Evolutionary conservation across 441 rosid species (phyloP).

Genomic region (Oxalis stricta): DNA sequence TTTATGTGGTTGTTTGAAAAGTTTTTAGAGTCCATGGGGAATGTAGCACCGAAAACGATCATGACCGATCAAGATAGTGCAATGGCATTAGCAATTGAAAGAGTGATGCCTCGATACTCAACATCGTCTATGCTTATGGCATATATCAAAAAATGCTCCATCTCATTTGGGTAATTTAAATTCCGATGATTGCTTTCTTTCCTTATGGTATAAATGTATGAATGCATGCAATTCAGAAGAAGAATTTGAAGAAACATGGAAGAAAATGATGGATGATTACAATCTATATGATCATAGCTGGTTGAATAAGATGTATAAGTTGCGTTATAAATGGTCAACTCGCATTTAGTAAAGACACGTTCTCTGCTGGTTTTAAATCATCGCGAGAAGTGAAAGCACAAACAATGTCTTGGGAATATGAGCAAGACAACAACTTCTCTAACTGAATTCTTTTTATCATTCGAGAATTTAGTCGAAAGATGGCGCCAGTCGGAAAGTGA

Average conservation of each 20-base stretch:
- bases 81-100: neutral
- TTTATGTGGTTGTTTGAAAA: conserved; percentile 7
- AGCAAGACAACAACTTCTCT: neutral
- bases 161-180: neutral
- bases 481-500: neutral
- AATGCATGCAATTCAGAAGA: neutral
- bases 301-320: neutral
- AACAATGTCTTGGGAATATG: conserved; percentile 1
- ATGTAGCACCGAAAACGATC: neutral
- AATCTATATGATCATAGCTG: neutral
- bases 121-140: neutral
- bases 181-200: neutral
- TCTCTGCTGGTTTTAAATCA: neutral
- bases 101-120: neutral
- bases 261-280: neutral
- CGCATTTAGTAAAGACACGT: neutral
- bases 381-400: conserved; percentile 4
- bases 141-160: neutral
- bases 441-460: neutral
- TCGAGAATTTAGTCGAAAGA: neutral
- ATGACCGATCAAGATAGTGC: neutral
- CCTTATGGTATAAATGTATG: neutral
- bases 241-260: neutral
- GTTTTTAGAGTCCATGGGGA: conserved; percentile 1
- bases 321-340: neutral